Conservation (phyloP, 306 rosid genomes). For the Quercus alba region DNA sequence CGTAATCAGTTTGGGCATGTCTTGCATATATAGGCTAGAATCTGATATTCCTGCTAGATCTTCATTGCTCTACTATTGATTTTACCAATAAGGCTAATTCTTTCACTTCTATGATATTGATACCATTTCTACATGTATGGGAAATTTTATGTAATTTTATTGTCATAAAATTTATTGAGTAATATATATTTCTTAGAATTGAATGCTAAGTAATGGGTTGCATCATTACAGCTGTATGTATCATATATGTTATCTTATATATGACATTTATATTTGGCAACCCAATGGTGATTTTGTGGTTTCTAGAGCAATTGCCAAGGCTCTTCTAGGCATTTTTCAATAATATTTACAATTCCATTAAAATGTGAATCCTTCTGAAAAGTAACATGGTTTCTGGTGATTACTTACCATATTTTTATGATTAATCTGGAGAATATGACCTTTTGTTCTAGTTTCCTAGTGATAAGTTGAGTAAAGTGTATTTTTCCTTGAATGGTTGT, state of each 20-base stretch:
- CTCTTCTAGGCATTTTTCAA: background rate
- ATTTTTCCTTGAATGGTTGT: background rate
- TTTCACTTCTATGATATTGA: background rate
- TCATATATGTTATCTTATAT: background rate
- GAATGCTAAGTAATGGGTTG: background rate
- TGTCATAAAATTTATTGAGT: background rate
- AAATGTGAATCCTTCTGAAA: background rate
- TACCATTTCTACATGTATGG: background rate
- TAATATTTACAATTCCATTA: background rate
- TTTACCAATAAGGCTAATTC: background rate
- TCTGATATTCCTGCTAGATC: background rate
- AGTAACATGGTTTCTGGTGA: background rate
- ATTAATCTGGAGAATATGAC: background rate
- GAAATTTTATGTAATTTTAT: background rate
- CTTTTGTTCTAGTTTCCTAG: background rate
- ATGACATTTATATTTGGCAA: background rate
- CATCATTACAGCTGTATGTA: background rate
- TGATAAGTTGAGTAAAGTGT: background rate
- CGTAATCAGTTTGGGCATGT: too few species aligned
- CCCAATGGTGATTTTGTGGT: too few species aligned
- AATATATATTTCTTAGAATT: background rate
- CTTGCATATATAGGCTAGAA: background rate
- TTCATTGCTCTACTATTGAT: background rate
- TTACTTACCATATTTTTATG: background rate
- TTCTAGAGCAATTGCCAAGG: too few species aligned